phyloP scores from a whole-genome alignment of 2,329 filamentous ascomycete genomes.

The Camptophora hylomeconis region DNA sequence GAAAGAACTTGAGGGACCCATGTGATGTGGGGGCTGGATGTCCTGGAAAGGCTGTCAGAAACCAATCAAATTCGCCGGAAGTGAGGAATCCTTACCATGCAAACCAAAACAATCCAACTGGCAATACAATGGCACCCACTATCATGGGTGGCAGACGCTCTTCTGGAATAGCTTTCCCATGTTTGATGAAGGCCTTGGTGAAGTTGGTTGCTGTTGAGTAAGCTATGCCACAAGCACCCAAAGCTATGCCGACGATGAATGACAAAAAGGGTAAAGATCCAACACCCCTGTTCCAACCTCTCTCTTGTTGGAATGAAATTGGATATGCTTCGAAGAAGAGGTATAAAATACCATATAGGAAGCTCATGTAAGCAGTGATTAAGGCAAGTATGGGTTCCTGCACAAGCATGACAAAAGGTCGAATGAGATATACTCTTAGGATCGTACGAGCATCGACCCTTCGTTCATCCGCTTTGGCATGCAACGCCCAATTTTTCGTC shows the following conservation, averaged over 20 bases:
- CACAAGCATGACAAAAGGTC: slow-evolving; percentile 34
- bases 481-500: slow-evolving; percentile 35
- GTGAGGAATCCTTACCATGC: slow-evolving; percentile 25
- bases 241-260: slow-evolving; percentile 20
- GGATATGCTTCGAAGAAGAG: slow-evolving; percentile 28
- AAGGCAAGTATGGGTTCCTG: slow-evolving; percentile 36
- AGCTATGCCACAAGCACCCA: slow-evolving; percentile 25
- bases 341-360: slow-evolving; percentile 24
- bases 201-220: slow-evolving; percentile 29
- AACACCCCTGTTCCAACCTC: slow-evolving; percentile 26
- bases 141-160: slow-evolving; percentile 34
- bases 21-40: slow-evolving; percentile 25
- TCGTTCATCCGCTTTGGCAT: slow-evolving; percentile 32
- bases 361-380: slow-evolving; percentile 31
- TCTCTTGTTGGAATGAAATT: slow-evolving; percentile 25
- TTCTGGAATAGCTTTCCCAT: slow-evolving; percentile 25
- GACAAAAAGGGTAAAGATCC: slow-evolving; percentile 27
- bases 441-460: slow-evolving; percentile 27
- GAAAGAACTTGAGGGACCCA: slow-evolving; percentile 34
- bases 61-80: slow-evolving; percentile 1
- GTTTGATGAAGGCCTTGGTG: slow-evolving; percentile 26
- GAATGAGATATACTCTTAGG: slow-evolving; percentile 30
- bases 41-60: slow-evolving; percentile 10
- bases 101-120: slow-evolving; percentile 35
- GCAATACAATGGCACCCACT: slow-evolving; percentile 28